Conservation (phyloP, 2,329 filamentous ascomycete genomes). For the Nemania sp. region DNA sequence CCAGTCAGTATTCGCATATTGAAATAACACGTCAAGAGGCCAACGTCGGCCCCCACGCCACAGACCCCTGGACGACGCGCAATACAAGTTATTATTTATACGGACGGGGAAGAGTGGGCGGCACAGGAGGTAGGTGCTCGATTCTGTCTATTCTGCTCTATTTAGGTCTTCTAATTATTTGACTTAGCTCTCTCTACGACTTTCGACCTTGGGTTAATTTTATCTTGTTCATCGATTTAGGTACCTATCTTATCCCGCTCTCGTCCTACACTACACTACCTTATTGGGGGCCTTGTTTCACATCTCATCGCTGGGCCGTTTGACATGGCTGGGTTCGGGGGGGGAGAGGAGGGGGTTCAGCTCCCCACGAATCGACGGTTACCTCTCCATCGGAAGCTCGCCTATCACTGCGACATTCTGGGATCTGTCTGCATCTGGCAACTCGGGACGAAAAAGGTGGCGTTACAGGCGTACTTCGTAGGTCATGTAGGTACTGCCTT, state of each 20-base stretch:
- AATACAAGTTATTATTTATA: conserved; percentile 5
- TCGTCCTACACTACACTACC: too few species aligned
- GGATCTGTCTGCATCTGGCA: not conserved
- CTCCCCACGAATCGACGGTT: conserved; percentile 1
- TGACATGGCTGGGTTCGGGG: not conserved
- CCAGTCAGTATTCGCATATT: not conserved
- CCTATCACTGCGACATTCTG: conserved; percentile 3
- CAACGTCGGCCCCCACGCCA: not conserved
- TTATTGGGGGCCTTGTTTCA: conserved; percentile 24
- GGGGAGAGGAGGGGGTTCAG: too few species aligned
- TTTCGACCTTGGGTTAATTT: too few species aligned
- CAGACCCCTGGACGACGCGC: not conserved
- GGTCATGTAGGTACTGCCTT: too few species aligned
- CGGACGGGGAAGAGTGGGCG: conserved; percentile 23
- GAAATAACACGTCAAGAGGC: not conserved
- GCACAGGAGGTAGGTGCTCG: too few species aligned
- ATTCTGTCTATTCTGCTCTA: not conserved
- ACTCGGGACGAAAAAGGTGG: not conserved
- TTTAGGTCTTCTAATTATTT: not conserved
- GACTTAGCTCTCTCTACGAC: too few species aligned
- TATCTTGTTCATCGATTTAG: not conserved
- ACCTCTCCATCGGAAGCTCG: conserved; percentile 10
- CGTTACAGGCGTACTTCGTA: too few species aligned
- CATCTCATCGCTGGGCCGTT: not conserved
- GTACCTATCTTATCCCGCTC: not conserved